Conservation (phyloP, 306 rosid species). For the Rosa chinensis region DNA sequence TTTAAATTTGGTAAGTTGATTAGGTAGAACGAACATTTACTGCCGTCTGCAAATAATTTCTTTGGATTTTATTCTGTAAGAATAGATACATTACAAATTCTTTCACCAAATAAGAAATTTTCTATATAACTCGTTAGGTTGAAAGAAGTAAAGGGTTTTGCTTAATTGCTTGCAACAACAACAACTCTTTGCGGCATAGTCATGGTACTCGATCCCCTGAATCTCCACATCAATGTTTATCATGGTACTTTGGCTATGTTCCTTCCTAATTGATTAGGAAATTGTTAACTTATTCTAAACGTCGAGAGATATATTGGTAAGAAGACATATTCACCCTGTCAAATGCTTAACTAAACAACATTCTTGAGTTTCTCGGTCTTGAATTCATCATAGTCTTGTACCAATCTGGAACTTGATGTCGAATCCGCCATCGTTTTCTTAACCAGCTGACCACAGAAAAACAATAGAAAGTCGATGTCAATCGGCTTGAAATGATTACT, state of each 20-base stretch:
- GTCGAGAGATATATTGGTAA: no score
- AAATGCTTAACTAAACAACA: background rate
- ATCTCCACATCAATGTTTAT: no score
- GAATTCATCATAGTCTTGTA: slow-evolving; percentile 48
- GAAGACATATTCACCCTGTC: no score
- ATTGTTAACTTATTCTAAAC: no score
- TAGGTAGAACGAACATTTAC: background rate
- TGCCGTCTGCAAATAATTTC: background rate
- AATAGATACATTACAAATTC: background rate
- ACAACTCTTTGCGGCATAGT: no score
- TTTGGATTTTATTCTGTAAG: background rate
- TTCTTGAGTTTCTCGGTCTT: slow-evolving; percentile 31
- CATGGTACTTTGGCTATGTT: no score
- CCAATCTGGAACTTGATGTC: slow-evolving; percentile 30
- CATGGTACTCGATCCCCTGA: no score
- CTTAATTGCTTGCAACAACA: no score
- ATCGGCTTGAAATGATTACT: background rate
- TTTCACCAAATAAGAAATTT: background rate
- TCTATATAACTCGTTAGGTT: background rate
- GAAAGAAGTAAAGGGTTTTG: background rate
- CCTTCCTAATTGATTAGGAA: no score
- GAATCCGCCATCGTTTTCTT: slow-evolving; percentile 28
- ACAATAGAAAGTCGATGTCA: background rate
- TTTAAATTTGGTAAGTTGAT: background rate
- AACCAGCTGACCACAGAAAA: slow-evolving; percentile 34